Evolutionary conservation across 345 rosid species (phyloP), one percentile per base, ranked within the genome.

Genomic region (Cardamine chenopodiifolia): DNA sequence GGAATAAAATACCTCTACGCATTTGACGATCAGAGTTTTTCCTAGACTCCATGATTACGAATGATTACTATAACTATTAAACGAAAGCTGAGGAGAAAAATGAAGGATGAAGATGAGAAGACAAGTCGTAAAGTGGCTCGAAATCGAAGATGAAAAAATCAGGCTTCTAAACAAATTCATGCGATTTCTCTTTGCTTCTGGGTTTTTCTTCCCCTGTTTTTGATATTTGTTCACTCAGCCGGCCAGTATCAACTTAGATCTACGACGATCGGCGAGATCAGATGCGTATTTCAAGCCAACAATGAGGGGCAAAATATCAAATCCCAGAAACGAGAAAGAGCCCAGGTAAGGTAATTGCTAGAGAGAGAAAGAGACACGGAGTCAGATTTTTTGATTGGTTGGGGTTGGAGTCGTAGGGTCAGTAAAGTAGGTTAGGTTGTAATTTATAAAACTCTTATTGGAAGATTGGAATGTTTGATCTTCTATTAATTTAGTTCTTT

Each of bases 81-180:
- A 56, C 18, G 83, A 79, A 66, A 83, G 80, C 65, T 90, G 99
- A 49, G 97, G 99, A 29, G 97, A 95, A 22, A 71, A 95, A 82
- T 87, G 96, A 70, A 90, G 97, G 64, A 79, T 81, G 54, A 90
- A 95, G 66, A 92, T 84, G 59, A 95, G 72, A 32, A 95, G 84
- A 74, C 96, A 86, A 56, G 97, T 88, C 6, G 85, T 86, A 70
- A 95, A 90, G 68, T 90, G 96, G 73, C 83, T 92, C 8, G 88
- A 89, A 70, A 77, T 85, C 53, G 85, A 81, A 66, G 85, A 82
- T 70, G 78, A 74, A 71, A 83, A 82, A 80, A 88, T 85, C 85
- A 86, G 83, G 60, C 87, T 85, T 79, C 97, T 88, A 86, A 82
- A 92, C 88, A 96, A 95, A 96, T 90, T 95, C 99, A 95, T 92